phyloP scores from a whole-genome alignment of 2,329 filamentous ascomycete genomes.

The Ascocoryne sarcoides region DNA sequence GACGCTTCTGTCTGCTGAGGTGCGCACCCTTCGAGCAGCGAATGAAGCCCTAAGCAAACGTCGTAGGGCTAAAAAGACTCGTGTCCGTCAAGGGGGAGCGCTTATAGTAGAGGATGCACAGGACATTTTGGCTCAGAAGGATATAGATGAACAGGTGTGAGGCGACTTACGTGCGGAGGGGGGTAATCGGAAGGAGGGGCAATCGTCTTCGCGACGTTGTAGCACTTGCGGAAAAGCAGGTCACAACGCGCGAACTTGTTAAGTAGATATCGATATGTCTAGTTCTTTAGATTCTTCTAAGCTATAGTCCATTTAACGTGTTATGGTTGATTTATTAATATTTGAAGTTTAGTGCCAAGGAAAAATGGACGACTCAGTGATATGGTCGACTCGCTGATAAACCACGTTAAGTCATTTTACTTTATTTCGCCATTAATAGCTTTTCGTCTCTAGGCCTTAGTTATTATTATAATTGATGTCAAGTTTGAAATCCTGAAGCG shows the following conservation, averaged over 20 bases:
- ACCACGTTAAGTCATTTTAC: too few species aligned
- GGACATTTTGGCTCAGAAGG: conserved; percentile 10
- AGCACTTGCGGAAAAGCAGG: conserved; percentile 9
- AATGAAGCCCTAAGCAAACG: conserved; percentile 14
- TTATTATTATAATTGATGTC: too few species aligned
- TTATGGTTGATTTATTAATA: conserved; percentile 8
- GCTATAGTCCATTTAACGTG: conserved; percentile 9
- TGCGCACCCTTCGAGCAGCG: conserved; percentile 7
- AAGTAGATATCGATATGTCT: conserved; percentile 5
- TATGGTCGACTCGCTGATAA: conserved; percentile 3
- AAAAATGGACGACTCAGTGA: conserved; percentile 1
- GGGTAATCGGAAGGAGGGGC: conserved; percentile 1
- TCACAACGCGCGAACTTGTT: conserved; percentile 13
- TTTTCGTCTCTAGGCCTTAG: too few species aligned
- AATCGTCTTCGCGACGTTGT: conserved; percentile 4
- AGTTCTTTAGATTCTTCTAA: conserved; percentile 2
- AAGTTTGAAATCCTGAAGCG: too few species aligned
- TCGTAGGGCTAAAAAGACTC: conserved; percentile 14
- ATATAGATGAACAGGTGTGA: conserved; percentile 7
- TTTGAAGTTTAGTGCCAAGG: conserved; percentile 4
- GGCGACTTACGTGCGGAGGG: neutral
- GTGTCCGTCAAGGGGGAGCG: conserved; percentile 10
- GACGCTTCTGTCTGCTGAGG: conserved; percentile 4
- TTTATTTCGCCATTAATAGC: too few species aligned
- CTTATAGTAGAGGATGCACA: conserved; percentile 11